Base-by-base conservation (phyloP, 768 basidiomycete species). In the Boletus pseudopeckii region DNA sequence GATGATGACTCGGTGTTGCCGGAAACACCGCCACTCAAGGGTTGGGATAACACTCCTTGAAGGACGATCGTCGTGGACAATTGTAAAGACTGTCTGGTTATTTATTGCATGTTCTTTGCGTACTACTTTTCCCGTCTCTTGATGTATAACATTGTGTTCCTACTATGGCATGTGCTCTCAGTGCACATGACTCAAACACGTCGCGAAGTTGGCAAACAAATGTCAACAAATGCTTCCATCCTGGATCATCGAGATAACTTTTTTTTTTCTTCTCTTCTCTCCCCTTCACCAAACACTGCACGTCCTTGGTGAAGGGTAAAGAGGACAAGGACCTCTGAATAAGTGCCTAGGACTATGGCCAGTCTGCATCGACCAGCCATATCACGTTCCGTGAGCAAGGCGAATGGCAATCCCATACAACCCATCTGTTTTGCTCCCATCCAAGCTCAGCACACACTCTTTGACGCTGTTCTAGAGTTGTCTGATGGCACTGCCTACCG, bases 401-500 rank as follows among this genome's bases (percentile, higher is more conserved):
- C 56, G 38, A 74, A 71, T 45, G 72, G 71, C 36, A 56, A 63
- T 38, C 72, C 70, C 2, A 61, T 71, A 18, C 64, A 72, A 22
- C 72, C 74, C 48, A 67, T 75, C 56, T 71, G 69, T 9, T 66
- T 71, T 48, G 61, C 68, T 43, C 64, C 70, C 32, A 47, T 64
- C 32, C 66, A 58, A 43, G 54, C 61, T 38, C 63, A 52, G 42
- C 61, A 57, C 47, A 33, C 60, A 0, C 51, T 60, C 28, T 61
- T 68, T 51, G 87, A 91, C 48, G 86, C 84, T 1, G 84, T 98
- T 44, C 77, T 99, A 54, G 93, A 98, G 73, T 79, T 99, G 56
- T 80, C 80, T 45, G 96, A 98, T 72, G 96, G 95, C 4, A 83
- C 91, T 50, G 86, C 89, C 1, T 91, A 84, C 64, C 78, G 88